Evolutionary conservation across 208 protist species (phyloP).

Genomic region (Leishmania braziliensis): DNA sequence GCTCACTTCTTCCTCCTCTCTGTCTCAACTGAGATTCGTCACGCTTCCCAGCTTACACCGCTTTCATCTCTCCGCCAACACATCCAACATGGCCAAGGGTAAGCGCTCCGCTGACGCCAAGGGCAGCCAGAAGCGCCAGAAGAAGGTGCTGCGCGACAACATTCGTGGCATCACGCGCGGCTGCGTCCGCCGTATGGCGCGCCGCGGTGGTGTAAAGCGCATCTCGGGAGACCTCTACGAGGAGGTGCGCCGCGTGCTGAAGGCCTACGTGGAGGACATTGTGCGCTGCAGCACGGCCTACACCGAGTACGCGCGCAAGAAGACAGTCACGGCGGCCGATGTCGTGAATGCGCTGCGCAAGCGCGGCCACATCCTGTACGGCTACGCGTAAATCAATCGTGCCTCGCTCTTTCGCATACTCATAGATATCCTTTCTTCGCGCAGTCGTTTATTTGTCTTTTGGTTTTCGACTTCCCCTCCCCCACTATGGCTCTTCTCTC

Average conservation of each 20-base stretch:
- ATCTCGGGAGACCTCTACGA: conserved; percentile 79
- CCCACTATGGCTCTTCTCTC: not conserved
- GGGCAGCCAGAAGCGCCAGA: conserved; percentile 80
- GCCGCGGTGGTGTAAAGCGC: conserved; percentile 93
- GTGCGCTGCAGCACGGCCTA: conserved; percentile 83
- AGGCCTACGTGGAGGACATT: conserved; percentile 81
- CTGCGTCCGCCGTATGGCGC: conserved; percentile 89
- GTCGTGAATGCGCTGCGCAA: conserved; percentile 91
- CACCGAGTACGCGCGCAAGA: conserved; percentile 83
- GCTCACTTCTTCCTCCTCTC: not conserved
- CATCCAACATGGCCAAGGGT: conserved; percentile 66
- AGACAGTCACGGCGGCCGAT: conserved; percentile 85
- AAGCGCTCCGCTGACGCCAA: conserved; percentile 75
- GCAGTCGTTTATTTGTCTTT: not conserved
- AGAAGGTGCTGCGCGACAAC: conserved; percentile 88
- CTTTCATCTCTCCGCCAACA: not conserved
- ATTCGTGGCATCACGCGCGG: conserved; percentile 86
- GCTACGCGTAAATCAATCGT: conserved; percentile 60
- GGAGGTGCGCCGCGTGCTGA: conserved; percentile 79
- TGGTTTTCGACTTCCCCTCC: not conserved
- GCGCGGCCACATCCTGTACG: conserved; percentile 90
- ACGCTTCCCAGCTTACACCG: not conserved
- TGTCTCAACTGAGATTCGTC: not conserved
- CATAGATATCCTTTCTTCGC: conserved; percentile 7
- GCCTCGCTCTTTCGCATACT: not conserved